Percentiles rank a stretch among this genome's conserved stretches.
Evolutionary conservation across 768 basidiomycete genomes (phyloP).

Genomic region (Russula virescens): DNA sequence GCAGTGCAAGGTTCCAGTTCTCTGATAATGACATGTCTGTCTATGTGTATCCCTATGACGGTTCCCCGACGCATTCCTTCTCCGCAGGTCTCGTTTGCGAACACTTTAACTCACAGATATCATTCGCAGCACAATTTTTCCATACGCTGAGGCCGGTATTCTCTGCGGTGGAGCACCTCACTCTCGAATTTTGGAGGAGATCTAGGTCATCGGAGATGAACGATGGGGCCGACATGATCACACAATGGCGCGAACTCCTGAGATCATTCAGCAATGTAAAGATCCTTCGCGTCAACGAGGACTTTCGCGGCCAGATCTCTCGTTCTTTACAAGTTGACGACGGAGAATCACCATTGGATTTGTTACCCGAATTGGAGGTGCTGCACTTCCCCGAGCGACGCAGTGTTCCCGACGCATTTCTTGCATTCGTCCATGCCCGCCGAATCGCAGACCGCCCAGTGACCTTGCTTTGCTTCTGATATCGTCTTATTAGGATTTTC

Average conservation of each 20-base stretch:
- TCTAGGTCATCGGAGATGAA: background rate
- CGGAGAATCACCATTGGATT: background rate
- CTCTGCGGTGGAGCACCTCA: background rate
- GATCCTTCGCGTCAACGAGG: background rate
- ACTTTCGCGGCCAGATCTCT: background rate
- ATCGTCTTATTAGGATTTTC: too few species aligned
- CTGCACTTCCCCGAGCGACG: background rate
- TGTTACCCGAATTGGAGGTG: background rate
- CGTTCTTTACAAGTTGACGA: background rate
- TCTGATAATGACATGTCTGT: too few species aligned
- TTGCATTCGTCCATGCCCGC: background rate
- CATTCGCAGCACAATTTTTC: background rate
- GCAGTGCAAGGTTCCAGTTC: too few species aligned
- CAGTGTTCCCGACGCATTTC: background rate
- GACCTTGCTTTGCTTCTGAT: background rate
- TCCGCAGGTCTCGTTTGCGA: too few species aligned
- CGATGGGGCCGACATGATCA: too few species aligned
- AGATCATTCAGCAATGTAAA: background rate
- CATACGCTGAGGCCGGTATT: background rate
- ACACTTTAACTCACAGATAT: background rate
- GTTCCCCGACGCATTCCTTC: background rate
- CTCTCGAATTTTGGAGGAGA: background rate
- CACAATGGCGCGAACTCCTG: background rate
- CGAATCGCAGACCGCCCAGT: background rate
- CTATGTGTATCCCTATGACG: background rate